A percentile compares a stretch with the other conserved stretches of the same genome.
Evolutionary conservation across 257 asterid species (phyloP).

Genomic region (Solanum chilense): DNA sequence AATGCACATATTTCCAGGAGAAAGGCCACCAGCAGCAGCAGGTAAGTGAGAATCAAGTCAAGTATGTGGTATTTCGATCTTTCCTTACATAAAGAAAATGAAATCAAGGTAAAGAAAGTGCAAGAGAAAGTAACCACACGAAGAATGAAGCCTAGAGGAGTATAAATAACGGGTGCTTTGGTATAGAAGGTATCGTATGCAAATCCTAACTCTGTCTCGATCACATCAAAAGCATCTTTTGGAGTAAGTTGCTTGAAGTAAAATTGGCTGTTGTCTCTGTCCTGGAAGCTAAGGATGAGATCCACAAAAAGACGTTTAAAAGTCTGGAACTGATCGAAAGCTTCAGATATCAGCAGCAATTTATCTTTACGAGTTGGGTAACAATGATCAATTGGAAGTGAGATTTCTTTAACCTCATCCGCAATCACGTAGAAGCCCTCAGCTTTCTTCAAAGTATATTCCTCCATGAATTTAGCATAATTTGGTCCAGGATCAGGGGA

Average conservation of each 20-base stretch:
- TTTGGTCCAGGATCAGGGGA: conserved; percentile 43
- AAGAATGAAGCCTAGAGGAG: conserved; percentile 8
- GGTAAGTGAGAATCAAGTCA: conserved; percentile 26
- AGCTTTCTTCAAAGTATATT: conserved; percentile 23
- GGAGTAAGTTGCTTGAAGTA: conserved; percentile 6
- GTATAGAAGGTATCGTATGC: conserved; percentile 40
- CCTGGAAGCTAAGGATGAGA: conserved; percentile 44
- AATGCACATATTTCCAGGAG: conserved; percentile 20
- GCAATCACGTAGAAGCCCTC: conserved; percentile 28
- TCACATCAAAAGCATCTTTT: conserved; percentile 20
- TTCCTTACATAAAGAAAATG: conserved; percentile 7
- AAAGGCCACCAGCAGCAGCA: conserved; percentile 22
- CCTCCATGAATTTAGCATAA: conserved; percentile 40
- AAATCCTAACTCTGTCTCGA: conserved; percentile 41
- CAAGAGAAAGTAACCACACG: conserved; percentile 11
- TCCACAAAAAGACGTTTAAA: conserved; percentile 44
- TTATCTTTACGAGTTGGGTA: not conserved
- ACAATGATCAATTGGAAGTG: conserved; percentile 7
- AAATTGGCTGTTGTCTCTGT: conserved; percentile 28
- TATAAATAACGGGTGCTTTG: conserved; percentile 23
- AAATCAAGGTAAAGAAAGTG: conserved; percentile 5
- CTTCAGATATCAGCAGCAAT: conserved; percentile 6
- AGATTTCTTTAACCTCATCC: conserved; percentile 23
- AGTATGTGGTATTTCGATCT: conserved; percentile 1
- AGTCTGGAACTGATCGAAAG: conserved; percentile 18